Evolutionary conservation across 768 basidiomycete species (phyloP).

Genomic region (Russula emetica): DNA sequence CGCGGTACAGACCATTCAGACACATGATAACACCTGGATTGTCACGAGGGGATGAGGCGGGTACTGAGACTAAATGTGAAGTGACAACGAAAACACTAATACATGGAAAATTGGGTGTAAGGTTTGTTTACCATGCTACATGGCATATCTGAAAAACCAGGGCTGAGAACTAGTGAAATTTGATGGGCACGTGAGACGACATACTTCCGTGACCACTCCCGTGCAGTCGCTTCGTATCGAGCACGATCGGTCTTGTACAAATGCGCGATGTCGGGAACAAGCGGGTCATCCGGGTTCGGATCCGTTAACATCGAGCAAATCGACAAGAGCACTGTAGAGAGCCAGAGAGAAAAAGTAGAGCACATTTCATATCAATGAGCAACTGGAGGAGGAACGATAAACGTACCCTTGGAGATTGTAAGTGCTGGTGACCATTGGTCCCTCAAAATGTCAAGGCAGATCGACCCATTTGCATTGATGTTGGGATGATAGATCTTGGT

Average conservation of each 20-base stretch:
- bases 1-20: background rate
- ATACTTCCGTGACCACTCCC: conserved; percentile 99
- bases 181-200: conserved; percentile 31
- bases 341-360: background rate
- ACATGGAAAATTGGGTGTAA: conserved; percentile 17
- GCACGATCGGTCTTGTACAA: conserved; percentile 98
- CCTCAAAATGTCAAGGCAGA: conserved; percentile 96
- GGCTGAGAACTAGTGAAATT: background rate
- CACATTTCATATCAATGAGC: conserved; percentile 1
- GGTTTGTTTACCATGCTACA: conserved; percentile 22
- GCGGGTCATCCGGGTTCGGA: conserved; percentile 97
- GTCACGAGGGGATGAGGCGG: conserved; percentile 19
- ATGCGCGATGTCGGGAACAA: conserved; percentile 98
- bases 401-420: conserved; percentile 95
- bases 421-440: conserved; percentile 99
- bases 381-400: background rate
- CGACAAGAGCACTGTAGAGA: conserved; percentile 76
- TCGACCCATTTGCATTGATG: conserved; percentile 99
- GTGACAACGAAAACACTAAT: conserved; percentile 27
- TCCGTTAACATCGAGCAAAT: conserved; percentile 99
- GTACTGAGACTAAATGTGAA: conserved; percentile 21
- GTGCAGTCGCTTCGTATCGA: conserved; percentile 94
- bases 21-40: conserved; percentile 24
- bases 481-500: conserved; percentile 99
- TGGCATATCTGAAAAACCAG: conserved; percentile 26